These are phyloP conservation scores for Glonium stellatum DNA, from an alignment of 495 filamentous ascomycete genomes.

Conservation along the genomic window DNA sequence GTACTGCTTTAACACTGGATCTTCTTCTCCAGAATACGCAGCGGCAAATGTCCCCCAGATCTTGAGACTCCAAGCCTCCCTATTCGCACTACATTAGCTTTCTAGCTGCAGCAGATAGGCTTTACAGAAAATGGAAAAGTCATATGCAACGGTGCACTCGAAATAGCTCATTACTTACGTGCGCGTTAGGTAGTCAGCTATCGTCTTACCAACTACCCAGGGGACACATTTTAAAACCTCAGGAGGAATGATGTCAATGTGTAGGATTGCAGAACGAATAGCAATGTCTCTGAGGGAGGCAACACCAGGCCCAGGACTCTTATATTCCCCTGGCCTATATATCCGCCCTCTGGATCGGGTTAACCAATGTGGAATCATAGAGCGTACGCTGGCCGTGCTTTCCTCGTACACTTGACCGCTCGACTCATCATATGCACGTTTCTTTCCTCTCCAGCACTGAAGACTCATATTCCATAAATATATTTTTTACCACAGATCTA, in stretches of 20 bases:
- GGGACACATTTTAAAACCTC: slow-evolving; percentile 5
- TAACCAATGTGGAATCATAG: slow-evolving; percentile 9
- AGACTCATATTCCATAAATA: too few relatives aligned
- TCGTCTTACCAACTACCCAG: slow-evolving; percentile 6
- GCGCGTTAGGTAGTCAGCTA: slow-evolving; percentile 7
- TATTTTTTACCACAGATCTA: too few relatives aligned
- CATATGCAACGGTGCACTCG: neutral
- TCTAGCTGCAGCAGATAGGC: neutral
- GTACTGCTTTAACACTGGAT: neutral
- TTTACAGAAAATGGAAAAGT: neutral
- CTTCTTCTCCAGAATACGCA: slow-evolving; percentile 1
- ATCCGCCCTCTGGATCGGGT: slow-evolving; percentile 3
- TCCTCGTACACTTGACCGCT: slow-evolving; percentile 13
- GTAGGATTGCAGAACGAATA: slow-evolving; percentile 5
- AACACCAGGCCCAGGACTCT: neutral
- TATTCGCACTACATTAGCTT: neutral
- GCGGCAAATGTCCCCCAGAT: slow-evolving; percentile 10
- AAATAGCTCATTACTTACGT: slow-evolving; percentile 7
- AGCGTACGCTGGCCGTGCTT: neutral
- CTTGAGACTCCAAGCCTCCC: slow-evolving; percentile 9
- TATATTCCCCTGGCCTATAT: slow-evolving; percentile 4
- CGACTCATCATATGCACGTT: neutral
- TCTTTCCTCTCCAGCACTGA: neutral
- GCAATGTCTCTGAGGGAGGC: slow-evolving; percentile 8
- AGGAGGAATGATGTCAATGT: slow-evolving; percentile 2